Conservation (phyloP, 257 asterid genomes). For the Gentiana dahurica region DNA sequence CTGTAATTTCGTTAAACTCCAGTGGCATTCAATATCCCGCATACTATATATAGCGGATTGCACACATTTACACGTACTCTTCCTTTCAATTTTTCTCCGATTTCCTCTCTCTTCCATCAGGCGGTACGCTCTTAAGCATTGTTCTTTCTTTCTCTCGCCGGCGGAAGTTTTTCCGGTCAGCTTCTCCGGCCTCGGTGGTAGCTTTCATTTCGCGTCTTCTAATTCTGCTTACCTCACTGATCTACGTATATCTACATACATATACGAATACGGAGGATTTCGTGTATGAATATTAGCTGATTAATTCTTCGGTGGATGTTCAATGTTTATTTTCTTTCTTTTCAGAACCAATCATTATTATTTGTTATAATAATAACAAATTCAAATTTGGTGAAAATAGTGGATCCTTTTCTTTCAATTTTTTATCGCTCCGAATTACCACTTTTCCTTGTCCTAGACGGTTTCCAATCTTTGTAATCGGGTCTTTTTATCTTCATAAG, state of each 20-base stretch:
- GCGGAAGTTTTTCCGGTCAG: not conserved
- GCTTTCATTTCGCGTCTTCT: not conserved
- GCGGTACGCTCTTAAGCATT: too few relatives aligned
- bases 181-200: not conserved
- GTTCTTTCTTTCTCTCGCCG: not conserved
- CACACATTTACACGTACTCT: not conserved
- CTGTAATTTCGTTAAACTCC: constrained; percentile 9
- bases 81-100: not conserved
- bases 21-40: constrained; percentile 5
- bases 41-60: constrained; percentile 11
- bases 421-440: not conserved
- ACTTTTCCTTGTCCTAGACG: not conserved
- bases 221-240: constrained; percentile 5
- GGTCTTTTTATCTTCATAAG: not conserved
- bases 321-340: too few relatives aligned
- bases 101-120: not conserved
- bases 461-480: constrained; percentile 5
- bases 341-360: too few relatives aligned
- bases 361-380: too few relatives aligned
- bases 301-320: not conserved
- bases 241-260: not conserved
- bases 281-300: not conserved
- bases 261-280: not conserved
- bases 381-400: too few relatives aligned
- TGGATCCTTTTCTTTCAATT: constrained; percentile 2